Percentiles rank a stretch among this genome's conserved stretches.
phyloP scores from a whole-genome alignment of 2,329 filamentous ascomycete species.

The Xylaria sp. region DNA sequence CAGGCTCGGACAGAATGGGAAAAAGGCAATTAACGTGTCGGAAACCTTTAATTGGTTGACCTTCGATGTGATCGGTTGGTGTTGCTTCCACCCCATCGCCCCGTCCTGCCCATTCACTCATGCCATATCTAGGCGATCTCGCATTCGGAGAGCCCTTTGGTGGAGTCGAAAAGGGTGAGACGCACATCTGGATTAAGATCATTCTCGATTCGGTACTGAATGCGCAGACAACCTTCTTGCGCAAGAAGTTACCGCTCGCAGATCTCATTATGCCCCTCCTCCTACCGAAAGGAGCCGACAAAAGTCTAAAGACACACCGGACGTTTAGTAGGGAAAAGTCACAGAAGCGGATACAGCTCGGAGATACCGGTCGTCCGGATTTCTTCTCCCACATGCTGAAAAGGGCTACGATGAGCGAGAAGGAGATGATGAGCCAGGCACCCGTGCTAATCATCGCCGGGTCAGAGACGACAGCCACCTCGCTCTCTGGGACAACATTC shows the following conservation, averaged over 20 bases:
- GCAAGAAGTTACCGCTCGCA: slow-evolving; percentile 11
- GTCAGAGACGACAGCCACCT: slow-evolving; percentile 60
- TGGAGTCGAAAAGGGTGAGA: slow-evolving; percentile 30
- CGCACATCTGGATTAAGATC: slow-evolving; percentile 36
- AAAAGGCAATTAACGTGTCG: slow-evolving; percentile 40
- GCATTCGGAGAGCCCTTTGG: slow-evolving; percentile 39
- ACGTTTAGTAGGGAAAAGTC: slow-evolving; percentile 28
- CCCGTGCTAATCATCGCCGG: slow-evolving; percentile 55
- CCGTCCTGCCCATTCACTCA: background rate
- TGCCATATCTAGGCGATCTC: slow-evolving; percentile 28
- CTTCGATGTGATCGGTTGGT: slow-evolving; percentile 48
- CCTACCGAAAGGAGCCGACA: slow-evolving; percentile 24
- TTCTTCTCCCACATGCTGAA: slow-evolving; percentile 40
- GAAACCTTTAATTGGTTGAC: slow-evolving; percentile 44
- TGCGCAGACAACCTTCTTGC: slow-evolving; percentile 7
- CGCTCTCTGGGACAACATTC: slow-evolving; percentile 52
- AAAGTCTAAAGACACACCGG: slow-evolving; percentile 29
- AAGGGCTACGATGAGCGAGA: slow-evolving; percentile 38
- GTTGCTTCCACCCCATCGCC: background rate
- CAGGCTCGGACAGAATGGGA: slow-evolving; percentile 34
- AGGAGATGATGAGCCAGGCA: slow-evolving; percentile 45
- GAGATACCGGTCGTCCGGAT: slow-evolving; percentile 36
- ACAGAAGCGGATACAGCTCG: slow-evolving; percentile 36
- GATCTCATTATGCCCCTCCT: slow-evolving; percentile 29
- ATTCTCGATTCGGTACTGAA: slow-evolving; percentile 28